Evolutionary conservation across 2,329 filamentous ascomycete species (phyloP).

Genomic region (Exophiala aquamarina): DNA sequence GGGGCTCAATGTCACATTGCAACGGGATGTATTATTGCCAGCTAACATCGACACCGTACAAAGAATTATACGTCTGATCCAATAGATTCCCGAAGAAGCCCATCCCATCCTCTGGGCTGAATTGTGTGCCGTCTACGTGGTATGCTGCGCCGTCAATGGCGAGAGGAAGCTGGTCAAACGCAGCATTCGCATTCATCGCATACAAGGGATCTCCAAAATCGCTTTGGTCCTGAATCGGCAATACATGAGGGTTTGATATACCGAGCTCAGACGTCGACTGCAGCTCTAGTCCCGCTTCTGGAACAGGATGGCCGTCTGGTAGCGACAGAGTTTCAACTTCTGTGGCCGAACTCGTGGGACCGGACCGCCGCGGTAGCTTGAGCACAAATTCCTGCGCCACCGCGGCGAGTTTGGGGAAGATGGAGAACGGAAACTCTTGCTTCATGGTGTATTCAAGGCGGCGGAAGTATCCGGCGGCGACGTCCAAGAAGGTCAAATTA

Average conservation of each 20-base stretch:
- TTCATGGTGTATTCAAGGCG: conserved; percentile 35
- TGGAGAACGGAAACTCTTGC: conserved; percentile 5
- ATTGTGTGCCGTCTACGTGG: background rate
- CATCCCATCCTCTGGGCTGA: background rate
- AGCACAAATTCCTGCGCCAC: conserved; percentile 3
- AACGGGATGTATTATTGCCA: conserved; percentile 1
- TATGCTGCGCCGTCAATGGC: background rate
- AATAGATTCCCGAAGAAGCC: conserved; percentile 2
- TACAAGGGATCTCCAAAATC: conserved; percentile 1
- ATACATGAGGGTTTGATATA: background rate
- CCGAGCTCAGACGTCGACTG: background rate
- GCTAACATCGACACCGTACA: background rate
- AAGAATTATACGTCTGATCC: background rate
- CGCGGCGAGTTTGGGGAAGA: conserved; percentile 1
- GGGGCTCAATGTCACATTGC: no score
- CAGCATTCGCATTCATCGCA: background rate
- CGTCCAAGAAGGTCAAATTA: conserved; percentile 43
- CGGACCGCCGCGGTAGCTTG: conserved; percentile 1
- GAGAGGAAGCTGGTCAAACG: background rate
- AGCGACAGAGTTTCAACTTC: background rate
- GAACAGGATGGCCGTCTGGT: background rate
- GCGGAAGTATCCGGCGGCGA: conserved; percentile 46
- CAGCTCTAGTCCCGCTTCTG: background rate
- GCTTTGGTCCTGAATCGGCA: background rate
- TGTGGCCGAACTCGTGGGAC: background rate